phyloP scores from a whole-genome alignment of 805 yeast genomes.

The Priceomyces carsonii region DNA sequence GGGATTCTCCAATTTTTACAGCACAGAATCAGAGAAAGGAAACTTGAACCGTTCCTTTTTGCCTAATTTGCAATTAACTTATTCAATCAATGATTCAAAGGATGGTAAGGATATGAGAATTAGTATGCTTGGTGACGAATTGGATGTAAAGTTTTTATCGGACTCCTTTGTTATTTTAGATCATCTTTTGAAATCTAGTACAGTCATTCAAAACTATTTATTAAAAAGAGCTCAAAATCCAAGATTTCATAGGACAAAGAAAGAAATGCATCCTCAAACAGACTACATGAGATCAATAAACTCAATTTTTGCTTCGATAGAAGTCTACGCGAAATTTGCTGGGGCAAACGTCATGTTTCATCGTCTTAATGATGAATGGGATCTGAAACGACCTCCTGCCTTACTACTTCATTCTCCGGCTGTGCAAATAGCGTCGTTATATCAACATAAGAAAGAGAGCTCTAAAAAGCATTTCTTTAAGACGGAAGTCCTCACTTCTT shows the following conservation, averaged over 20 bases:
- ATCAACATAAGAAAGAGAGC: conserved; percentile 39
- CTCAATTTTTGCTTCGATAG: conserved; percentile 41
- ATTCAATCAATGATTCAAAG: conserved; percentile 31
- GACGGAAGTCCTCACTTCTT: conserved; percentile 58
- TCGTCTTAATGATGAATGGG: conserved; percentile 43
- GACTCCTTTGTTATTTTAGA: conserved; percentile 57
- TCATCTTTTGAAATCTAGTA: conserved; percentile 47
- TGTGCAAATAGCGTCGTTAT: conserved; percentile 57
- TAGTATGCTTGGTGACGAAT: conserved; percentile 62
- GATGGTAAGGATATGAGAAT: conserved; percentile 44
- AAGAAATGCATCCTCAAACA: conserved; percentile 6
- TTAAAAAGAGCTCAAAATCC: conserved; percentile 19
- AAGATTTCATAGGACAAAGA: conserved; percentile 4
- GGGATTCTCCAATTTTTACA: conserved; percentile 49
- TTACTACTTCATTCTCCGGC: conserved; percentile 76
- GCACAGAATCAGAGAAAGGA: conserved; percentile 45
- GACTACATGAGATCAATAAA: conserved; percentile 11
- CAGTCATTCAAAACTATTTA: conserved; percentile 40
- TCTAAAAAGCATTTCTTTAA: conserved; percentile 45
- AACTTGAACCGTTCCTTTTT: conserved; percentile 63
- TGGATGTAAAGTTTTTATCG: conserved; percentile 66
- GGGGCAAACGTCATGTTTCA: conserved; percentile 65
- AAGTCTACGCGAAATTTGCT: conserved; percentile 57
- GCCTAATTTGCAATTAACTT: conserved; percentile 65
- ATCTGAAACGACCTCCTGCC: conserved; percentile 43